phyloP scores from a whole-genome alignment of 139 green algal species.

The Closterium sp. region DNA sequence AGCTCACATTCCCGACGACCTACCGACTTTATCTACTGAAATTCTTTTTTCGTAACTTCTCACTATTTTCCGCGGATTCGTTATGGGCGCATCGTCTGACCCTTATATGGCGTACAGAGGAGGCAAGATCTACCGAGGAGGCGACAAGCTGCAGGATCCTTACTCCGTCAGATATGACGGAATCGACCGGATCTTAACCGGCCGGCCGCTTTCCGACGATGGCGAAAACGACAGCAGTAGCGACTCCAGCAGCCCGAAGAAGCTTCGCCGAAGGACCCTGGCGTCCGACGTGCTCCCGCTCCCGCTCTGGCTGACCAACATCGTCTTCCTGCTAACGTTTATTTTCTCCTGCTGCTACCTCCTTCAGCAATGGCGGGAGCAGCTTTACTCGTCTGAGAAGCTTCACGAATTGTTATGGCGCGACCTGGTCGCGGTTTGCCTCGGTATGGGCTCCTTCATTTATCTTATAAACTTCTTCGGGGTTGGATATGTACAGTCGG shows the following conservation, averaged over 20 bases:
- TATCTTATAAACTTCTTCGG: conserved; percentile 54
- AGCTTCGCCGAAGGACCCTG: conserved; percentile 1
- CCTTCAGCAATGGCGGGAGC: conserved; percentile 40
- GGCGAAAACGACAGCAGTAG: not conserved
- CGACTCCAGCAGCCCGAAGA: not conserved
- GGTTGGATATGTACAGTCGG: conserved; percentile 44
- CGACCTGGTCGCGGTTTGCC: conserved; percentile 30
- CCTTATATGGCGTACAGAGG: too few relatives aligned
- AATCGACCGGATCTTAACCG: too few relatives aligned
- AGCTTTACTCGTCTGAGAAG: conserved; percentile 24
- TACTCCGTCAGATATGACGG: too few relatives aligned
- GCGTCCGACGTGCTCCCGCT: conserved; percentile 46
- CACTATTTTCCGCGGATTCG: too few relatives aligned
- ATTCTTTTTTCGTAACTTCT: too few relatives aligned
- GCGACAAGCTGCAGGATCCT: too few relatives aligned
- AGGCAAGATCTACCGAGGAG: too few relatives aligned
- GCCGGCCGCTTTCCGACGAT: too few relatives aligned
- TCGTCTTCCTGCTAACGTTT: conserved; percentile 33
- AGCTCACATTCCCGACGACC: too few relatives aligned
- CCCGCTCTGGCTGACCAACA: conserved; percentile 47
- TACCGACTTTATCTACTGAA: too few relatives aligned
- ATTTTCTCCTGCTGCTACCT: conserved; percentile 42
- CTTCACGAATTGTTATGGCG: conserved; percentile 19
- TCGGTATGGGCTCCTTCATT: conserved; percentile 41
- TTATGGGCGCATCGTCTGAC: too few relatives aligned